A percentile compares a stretch with the other conserved stretches of the same genome.
Evolutionary conservation across 129 eudicot genomes (phyloP).

Genomic region (Tagetes erecta): DNA sequence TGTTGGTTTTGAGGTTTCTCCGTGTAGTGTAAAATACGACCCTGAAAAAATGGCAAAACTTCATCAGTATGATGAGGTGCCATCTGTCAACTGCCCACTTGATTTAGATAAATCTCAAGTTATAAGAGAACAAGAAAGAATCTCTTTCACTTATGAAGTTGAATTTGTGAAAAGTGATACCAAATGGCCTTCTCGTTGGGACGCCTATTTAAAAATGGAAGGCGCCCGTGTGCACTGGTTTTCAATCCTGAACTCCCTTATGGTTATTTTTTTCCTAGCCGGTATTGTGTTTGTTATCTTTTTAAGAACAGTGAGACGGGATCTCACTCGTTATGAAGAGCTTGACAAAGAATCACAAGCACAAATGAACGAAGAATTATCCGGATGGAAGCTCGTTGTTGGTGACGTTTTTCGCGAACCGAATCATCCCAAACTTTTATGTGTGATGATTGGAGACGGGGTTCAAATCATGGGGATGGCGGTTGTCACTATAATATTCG

Average conservation of each 20-base stretch:
- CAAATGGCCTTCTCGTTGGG: slow-evolving; percentile 69
- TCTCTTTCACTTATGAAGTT: slow-evolving; percentile 60
- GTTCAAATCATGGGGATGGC: slow-evolving; percentile 62
- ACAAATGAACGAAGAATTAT: slow-evolving; percentile 63
- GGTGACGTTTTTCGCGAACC: slow-evolving; percentile 66
- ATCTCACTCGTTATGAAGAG: slow-evolving; percentile 57
- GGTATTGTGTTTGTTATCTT: slow-evolving; percentile 63
- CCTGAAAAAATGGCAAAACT: slow-evolving; percentile 55
- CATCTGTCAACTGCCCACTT: slow-evolving; percentile 45
- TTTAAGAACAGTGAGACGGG: slow-evolving; percentile 63
- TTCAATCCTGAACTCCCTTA: slow-evolving; percentile 52
- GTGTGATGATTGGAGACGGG: slow-evolving; percentile 56
- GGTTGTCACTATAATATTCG: slow-evolving; percentile 36
- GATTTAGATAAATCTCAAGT: slow-evolving; percentile 51
- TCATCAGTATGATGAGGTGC: slow-evolving; percentile 46
- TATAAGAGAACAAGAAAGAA: slow-evolving; percentile 53
- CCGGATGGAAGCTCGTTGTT: slow-evolving; percentile 68
- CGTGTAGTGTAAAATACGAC: slow-evolving; percentile 61
- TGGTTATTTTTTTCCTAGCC: slow-evolving; percentile 61
- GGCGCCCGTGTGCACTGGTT: slow-evolving; percentile 67
- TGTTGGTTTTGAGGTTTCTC: slow-evolving; percentile 71
- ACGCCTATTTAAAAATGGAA: slow-evolving; percentile 62
- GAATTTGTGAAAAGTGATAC: slow-evolving; percentile 57
- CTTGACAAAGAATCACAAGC: slow-evolving; percentile 72
- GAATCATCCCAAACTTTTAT: slow-evolving; percentile 42